Evolutionary conservation across 768 basidiomycete species (phyloP), one percentile per base, ranked within the genome.

Genomic region (Tulasnella sp.): DNA sequence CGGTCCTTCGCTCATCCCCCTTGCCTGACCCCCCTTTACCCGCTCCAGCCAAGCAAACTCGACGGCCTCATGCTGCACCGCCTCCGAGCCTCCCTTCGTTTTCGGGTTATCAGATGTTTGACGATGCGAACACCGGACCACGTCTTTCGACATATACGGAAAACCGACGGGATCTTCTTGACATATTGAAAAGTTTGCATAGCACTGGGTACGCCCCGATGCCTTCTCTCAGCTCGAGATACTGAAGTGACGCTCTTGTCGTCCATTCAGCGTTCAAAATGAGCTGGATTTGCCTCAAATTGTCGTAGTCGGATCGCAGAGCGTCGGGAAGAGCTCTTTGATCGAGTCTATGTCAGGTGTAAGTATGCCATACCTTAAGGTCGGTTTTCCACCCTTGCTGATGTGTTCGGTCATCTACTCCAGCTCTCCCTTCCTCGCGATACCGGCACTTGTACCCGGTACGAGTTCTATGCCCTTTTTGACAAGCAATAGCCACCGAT

Each of bases 401-500:
- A 45, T 32, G 12, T 9, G 21, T 27, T 21, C 11, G n/a, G 14
- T 35, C 17, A 27, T 53, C 23, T 11, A 7, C 25, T 32, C 4
- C 42, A 84, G 0, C 77, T 86, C 17, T 82, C 77, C 0, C 69
- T 86, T 0, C 84, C 84, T 27, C 75, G 83, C 6, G 81, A 81
- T 0, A 71, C 78, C n/a, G 85, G 85, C 0, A 86, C 84, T 0
- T 86, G 85, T 60, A 88, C 85, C 0, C 74, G 85, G 85, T 80
- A 29, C 5, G 55, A 1, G 31, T 43, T 49, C 32, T 39, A 17
- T 29, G 15, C 23, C 9, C 12, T 9, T 17, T 11, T 15, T 25
- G 17, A 12, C 17, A 17, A 14, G 14, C 8, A 9, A 4, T 39
- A 34, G 19, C 25, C 23, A n/a, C 23, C 6, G 19, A 4, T 15